Evolutionary conservation across 495 filamentous ascomycete genomes (phyloP).

Genomic region (Penicillium cosmopolitanum): DNA sequence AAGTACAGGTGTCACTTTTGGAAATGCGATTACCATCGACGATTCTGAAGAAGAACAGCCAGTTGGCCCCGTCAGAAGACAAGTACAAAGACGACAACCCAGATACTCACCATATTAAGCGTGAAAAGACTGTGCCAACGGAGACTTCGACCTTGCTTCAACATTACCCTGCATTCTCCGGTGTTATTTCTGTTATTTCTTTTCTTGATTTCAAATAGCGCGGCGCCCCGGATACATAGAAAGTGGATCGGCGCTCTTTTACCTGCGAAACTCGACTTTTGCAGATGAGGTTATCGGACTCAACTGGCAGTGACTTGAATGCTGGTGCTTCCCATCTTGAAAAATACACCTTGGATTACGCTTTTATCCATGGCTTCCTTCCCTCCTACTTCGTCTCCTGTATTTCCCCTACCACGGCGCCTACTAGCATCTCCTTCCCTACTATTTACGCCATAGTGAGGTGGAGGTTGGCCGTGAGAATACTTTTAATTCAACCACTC

Average conservation of each 20-base stretch:
- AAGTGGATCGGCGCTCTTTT: constrained; percentile 8
- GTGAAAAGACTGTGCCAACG: background rate
- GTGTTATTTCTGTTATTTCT: constrained; percentile 12
- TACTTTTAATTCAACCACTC: background rate
- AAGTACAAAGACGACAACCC: constrained; percentile 20
- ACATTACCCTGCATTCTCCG: constrained; percentile 1
- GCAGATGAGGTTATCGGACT: background rate
- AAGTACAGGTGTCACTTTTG: constrained; percentile 6
- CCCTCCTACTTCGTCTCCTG: background rate
- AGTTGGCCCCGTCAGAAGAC: constrained; percentile 30
- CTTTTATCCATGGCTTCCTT: background rate
- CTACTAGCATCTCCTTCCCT: background rate
- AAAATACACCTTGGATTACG: background rate
- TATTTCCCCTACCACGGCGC: background rate
- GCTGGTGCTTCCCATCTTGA: background rate
- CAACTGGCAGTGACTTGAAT: background rate
- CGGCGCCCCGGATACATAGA: constrained; percentile 24
- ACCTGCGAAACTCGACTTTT: too few species aligned
- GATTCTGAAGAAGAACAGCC: constrained; percentile 35
- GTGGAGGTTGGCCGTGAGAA: background rate
- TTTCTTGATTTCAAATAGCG: constrained; percentile 17
- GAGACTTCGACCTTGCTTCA: background rate
- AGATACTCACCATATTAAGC: constrained; percentile 32
- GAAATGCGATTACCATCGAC: constrained; percentile 30
- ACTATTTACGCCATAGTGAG: background rate